Percentiles rank a stretch among this genome's conserved stretches.
phyloP scores from a whole-genome alignment of 257 asterid genomes.

The Pogostemon cablin region DNA sequence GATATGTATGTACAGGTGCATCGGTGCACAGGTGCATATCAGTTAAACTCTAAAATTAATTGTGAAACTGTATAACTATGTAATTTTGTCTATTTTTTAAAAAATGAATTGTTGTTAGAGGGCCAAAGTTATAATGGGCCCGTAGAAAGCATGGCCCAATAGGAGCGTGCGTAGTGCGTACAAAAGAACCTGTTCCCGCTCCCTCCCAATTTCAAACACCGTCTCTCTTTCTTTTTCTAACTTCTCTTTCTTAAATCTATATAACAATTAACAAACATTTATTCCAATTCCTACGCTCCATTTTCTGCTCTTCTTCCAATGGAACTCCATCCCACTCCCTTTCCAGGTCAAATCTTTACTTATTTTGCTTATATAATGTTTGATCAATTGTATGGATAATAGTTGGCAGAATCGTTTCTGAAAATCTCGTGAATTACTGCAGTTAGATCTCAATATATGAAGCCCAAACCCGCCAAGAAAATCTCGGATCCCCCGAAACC shows the following conservation, averaged over 20 bases:
- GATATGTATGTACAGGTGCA: no score
- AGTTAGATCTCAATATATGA: constrained; percentile 46
- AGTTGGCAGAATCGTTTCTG: neutral
- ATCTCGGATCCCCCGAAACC: constrained; percentile 41
- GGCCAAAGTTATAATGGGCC: constrained; percentile 2
- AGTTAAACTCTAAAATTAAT: no score
- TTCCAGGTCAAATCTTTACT: constrained; percentile 44
- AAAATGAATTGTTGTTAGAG: no score
- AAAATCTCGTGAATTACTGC: constrained; percentile 18
- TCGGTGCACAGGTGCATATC: no score
- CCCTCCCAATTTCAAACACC: constrained; percentile 20
- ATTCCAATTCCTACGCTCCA: neutral
- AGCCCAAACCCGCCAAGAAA: constrained; percentile 40
- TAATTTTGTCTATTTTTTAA: no score
- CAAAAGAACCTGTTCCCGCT: constrained; percentile 40
- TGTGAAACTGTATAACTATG: no score
- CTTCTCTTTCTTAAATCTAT: neutral
- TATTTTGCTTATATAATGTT: neutral
- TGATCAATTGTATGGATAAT: constrained; percentile 2
- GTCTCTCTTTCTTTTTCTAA: neutral
- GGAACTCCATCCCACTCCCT: constrained; percentile 68
- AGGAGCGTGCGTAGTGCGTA: constrained; percentile 13
- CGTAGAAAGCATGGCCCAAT: neutral
- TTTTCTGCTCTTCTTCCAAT: constrained; percentile 34
- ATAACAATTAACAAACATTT: neutral